Evolutionary conservation across 345 rosid genomes (phyloP).

Genomic region (Camelina sativa): DNA sequence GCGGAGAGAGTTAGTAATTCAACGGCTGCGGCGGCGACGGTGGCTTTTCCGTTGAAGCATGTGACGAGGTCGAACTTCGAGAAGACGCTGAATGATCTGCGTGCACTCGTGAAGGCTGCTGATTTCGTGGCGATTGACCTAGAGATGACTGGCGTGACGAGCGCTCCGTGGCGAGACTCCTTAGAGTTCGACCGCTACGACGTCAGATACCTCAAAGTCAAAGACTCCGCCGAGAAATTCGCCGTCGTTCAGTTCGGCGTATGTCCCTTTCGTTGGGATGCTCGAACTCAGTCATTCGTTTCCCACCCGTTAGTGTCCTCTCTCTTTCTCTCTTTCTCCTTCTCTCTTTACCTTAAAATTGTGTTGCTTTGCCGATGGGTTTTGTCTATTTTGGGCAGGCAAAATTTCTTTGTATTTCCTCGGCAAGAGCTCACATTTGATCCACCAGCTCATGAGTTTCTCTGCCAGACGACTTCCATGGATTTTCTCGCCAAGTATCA

Average conservation of each 20-base stretch:
- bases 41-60: slow-evolving; percentile 75
- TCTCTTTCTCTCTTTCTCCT: not conserved
- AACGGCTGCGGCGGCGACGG: slow-evolving; percentile 30
- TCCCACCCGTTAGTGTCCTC: slow-evolving; percentile 69
- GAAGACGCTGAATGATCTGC: slow-evolving; percentile 58
- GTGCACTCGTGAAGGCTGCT: slow-evolving; percentile 65
- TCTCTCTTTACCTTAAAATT: not conserved
- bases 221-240: slow-evolving; percentile 95
- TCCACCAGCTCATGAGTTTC: slow-evolving; percentile 68
- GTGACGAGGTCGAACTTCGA: slow-evolving; percentile 84
- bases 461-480: slow-evolving; percentile 84
- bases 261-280: slow-evolving; percentile 94
- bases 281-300: slow-evolving; percentile 60
- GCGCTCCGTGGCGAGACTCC: slow-evolving; percentile 91
- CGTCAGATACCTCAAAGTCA: slow-evolving; percentile 79
- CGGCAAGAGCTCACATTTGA: slow-evolving; percentile 62
- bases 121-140: slow-evolving; percentile 94
- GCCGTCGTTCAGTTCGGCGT: slow-evolving; percentile 96
- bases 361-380: not conserved
- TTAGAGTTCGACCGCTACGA: slow-evolving; percentile 82
- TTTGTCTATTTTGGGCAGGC: slow-evolving; percentile 50
- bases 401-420: slow-evolving; percentile 86
- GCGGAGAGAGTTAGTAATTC: slow-evolving; percentile 20
- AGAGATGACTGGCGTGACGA: slow-evolving; percentile 91
- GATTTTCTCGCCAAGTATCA: slow-evolving; percentile 89